phyloP scores from a whole-genome alignment of 2,329 filamentous ascomycete genomes.

The Apiospora kogelbergensis region DNA sequence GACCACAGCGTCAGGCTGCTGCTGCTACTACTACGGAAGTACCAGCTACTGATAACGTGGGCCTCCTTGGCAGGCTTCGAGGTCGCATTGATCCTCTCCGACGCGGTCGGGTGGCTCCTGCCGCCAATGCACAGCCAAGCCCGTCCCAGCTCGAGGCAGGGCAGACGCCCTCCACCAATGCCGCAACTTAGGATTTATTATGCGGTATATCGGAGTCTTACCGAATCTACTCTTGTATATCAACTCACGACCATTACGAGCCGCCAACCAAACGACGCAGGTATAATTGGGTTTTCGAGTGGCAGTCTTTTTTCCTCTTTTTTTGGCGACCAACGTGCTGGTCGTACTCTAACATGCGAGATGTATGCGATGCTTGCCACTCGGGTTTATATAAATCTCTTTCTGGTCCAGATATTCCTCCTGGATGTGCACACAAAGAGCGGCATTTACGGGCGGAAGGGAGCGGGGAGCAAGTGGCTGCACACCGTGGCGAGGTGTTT shows the following conservation, averaged over 20 bases:
- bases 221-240: slow-evolving; percentile 7
- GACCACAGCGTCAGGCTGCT: neutral
- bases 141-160: slow-evolving; percentile 50
- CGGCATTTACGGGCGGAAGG: neutral
- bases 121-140: slow-evolving; percentile 27
- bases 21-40: neutral
- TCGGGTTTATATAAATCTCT: neutral
- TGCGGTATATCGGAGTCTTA: neutral
- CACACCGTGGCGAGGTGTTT: neutral
- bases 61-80: neutral
- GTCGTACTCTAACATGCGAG: neutral
- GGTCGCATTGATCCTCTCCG: neutral
- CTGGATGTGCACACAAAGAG: neutral
- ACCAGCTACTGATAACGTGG: neutral
- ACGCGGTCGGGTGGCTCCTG: slow-evolving; percentile 13
- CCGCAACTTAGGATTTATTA: neutral
- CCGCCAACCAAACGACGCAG: neutral
- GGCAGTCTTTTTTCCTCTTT: neutral
- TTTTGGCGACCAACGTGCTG: neutral
- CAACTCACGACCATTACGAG: slow-evolving; percentile 12
- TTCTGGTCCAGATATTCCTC: neutral
- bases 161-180: slow-evolving; percentile 27
- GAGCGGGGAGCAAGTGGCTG: neutral
- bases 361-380: neutral
- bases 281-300: slow-evolving; percentile 5